Evolutionary conservation across 805 yeast genomes (phyloP), one percentile per base, ranked within the genome.

Genomic region (Candida rishiriensis): DNA sequence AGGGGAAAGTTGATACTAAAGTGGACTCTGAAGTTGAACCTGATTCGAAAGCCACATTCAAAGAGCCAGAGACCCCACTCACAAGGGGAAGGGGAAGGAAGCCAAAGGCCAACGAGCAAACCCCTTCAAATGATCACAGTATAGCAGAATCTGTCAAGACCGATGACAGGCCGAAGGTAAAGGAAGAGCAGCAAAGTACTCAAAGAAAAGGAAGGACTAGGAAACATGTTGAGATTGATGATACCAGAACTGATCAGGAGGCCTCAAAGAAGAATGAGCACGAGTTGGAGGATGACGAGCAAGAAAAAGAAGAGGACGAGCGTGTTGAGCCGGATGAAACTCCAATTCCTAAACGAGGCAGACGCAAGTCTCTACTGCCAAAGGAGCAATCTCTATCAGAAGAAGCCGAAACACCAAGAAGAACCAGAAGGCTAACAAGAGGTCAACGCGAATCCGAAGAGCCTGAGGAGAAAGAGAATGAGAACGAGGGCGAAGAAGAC

Each of bases 391-490:
- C 7, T 21, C 26, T 21, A 21, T 4, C 26, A 21, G 38, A 36
- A 18, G 38, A 36, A 10, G 3, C 14, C 9, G 33, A 30, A 13
- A 30, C 33, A 5, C 33, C 33, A 5, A 30, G 33, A 30, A 30
- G 33, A 30, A 13, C 33, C 14, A 30, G 33, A n/a, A 30, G 14
- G 33, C 14, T n/a, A n/a, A 30, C 14, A 13, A 30, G 14, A 30
- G 33, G 33, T 30, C 14, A 12, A 30, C 9, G 33, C 14, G 33
- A 34, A 9, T 36, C 39, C 17, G 35, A 36, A 29, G 41, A 36
- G 44, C 34, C 44, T 21, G 49, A 41, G 16, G 46, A 38, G 35
- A 14, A 37, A 35, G 21, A 35, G 16, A 32, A 26, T 2, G 34
- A 29, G 10, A 36, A 39, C 29, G 26, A 32, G n/a, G 36, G 34